Evolutionary conservation across 768 basidiomycete species (phyloP), one percentile per base, ranked within the genome.

Genomic region (Boletus edulis): DNA sequence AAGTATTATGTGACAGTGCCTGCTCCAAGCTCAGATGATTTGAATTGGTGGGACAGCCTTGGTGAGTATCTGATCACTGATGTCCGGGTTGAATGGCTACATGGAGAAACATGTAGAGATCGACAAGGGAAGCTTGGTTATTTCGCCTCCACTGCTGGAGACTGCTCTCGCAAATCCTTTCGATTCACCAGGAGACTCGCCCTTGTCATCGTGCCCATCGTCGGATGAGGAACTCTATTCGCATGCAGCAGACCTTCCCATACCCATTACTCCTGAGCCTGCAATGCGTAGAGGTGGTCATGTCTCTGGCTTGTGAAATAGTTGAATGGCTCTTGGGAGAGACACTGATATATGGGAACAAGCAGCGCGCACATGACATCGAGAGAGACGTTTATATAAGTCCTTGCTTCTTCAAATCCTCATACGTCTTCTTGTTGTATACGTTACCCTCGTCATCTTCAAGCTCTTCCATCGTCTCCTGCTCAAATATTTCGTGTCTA

Each of bases 361-460:
- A 12, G 45, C 8, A 39, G 38, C 43, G 34, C 27, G 31, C 51
- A 51, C 46, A 46, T 9, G 32, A 35, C 46, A 35, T 31, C 40
- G 18, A 43, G 8, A n/a, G 35, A 17, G 27, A 27, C n/a, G 12
- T 41, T 44, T 74, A 91, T 53, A 95, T 90, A 53, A 96, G 75
- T 54, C 94, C 95, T 69, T 98, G 95, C 75, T 94, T 93, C 79
- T 94, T 96, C 62, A 97, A 78, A 66, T 96, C 93, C 63, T 96
- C 93, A 67, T 94, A 98, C n/a, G 93, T 96, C 79, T 97, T 97
- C 66, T 87, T 86, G 73, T 94, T 94, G 73, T 98, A 98, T 47
- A 98, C 97, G 63, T 99, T 98, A 15, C 97, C 97, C 69, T 98
- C 97, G 44, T 92, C 92, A 68, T 99, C 97, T 68, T 99, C 97